A percentile compares a stretch with the other conserved stretches of the same genome.
Conservation (phyloP, 1,284 basidiomycete genomes). For the Mycosarcoma mackinlayi region DNA sequence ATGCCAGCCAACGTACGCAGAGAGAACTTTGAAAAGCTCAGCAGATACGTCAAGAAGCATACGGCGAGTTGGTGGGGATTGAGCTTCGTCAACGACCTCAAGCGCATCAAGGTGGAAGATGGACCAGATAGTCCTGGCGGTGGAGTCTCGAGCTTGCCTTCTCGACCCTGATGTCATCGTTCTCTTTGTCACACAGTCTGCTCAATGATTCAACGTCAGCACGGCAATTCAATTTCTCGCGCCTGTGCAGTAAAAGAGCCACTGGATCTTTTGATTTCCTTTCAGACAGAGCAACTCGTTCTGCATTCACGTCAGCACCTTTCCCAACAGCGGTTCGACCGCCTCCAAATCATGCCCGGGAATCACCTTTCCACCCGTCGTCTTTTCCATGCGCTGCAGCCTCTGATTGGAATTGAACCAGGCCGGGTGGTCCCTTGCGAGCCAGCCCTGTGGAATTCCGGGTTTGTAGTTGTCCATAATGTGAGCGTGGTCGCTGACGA, state of each 20-base stretch:
- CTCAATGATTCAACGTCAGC: no score
- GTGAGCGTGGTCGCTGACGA: conserved; percentile 54
- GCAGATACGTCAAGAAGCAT: conserved; percentile 73
- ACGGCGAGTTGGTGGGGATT: conserved; percentile 67
- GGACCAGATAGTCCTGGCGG: conserved; percentile 22
- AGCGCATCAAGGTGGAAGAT: conserved; percentile 51
- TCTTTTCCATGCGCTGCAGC: conserved; percentile 52
- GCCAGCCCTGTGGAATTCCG: conserved; percentile 57
- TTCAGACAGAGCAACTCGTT: no score
- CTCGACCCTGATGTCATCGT: conserved; percentile 6
- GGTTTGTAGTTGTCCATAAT: conserved; percentile 57
- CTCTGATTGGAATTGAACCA: conserved; percentile 61
- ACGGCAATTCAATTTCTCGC: no score
- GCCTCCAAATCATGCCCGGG: conserved; percentile 53
- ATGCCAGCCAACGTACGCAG: conserved; percentile 83
- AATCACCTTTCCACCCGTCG: conserved; percentile 45
- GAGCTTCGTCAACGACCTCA: conserved; percentile 60
- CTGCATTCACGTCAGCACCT: conserved; percentile 26
- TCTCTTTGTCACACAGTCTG: neutral
- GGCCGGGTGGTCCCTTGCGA: conserved; percentile 54
- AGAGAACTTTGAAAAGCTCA: conserved; percentile 93
- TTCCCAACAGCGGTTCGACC: conserved; percentile 34
- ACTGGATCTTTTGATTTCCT: no score
- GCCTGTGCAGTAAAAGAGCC: no score
- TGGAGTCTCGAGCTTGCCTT: conserved; percentile 18